Evolutionary conservation across 1,284 basidiomycete species (phyloP).

Genomic region (Trichosporon coremiiforme): DNA sequence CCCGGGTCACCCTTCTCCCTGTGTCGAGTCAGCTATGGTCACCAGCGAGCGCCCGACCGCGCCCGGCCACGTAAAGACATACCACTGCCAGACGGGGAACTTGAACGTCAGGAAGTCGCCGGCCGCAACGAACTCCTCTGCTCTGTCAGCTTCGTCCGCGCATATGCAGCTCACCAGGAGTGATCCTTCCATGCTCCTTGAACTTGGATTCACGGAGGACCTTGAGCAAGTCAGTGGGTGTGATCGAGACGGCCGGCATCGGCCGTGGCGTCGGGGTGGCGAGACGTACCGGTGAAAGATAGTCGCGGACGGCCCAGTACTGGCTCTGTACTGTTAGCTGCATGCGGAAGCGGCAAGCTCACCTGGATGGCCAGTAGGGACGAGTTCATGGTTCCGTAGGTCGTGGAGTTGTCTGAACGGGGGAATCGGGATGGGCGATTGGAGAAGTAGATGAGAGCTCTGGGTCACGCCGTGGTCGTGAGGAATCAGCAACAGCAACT

Average conservation of each 20-base stretch:
- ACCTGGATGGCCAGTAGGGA: slow-evolving; percentile 57
- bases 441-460: background rate
- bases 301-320: slow-evolving; percentile 94
- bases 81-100: slow-evolving; percentile 95
- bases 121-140: slow-evolving; percentile 94
- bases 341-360: slow-evolving; percentile 13
- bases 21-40: slow-evolving; percentile 23
- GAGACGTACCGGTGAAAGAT: slow-evolving; percentile 79
- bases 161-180: slow-evolving; percentile 68
- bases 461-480: background rate
- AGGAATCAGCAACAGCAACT: background rate
- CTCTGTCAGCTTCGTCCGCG: background rate
- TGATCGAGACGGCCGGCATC: slow-evolving; percentile 10
- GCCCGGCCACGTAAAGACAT: slow-evolving; percentile 44
- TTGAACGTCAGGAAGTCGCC: slow-evolving; percentile 94
- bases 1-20: slow-evolving; percentile 88
- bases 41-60: background rate
- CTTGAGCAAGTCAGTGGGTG: slow-evolving; percentile 56
- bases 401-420: background rate
- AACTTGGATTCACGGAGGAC: slow-evolving; percentile 98
- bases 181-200: slow-evolving; percentile 96
- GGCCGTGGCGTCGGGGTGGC: slow-evolving; percentile 23
- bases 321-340: slow-evolving; percentile 65
- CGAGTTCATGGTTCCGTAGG: slow-evolving; percentile 45
- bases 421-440: background rate